Evolutionary conservation across 2,329 filamentous ascomycete genomes (phyloP).

Genomic region (Hypoxylon sp.): DNA sequence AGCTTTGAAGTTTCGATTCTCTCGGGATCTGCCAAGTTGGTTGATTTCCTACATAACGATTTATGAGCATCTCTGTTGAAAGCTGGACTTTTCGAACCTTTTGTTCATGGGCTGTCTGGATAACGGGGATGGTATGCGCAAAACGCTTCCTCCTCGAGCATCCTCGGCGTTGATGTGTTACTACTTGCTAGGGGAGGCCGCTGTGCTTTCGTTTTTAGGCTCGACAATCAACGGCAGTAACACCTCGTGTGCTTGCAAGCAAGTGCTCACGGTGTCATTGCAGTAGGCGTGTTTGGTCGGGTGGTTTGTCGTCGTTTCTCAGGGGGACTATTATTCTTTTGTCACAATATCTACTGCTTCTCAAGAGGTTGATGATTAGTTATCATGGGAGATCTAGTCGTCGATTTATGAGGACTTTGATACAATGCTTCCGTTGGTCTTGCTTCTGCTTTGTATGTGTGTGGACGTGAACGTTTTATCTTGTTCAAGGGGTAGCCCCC

Average conservation of each 20-base stretch:
- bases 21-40: not conserved
- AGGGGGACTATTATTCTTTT: not conserved
- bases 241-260: not conserved
- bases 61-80: slow-evolving; percentile 7
- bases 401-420: not conserved
- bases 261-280: slow-evolving; percentile 1
- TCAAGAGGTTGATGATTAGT: not conserved
- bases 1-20: not conserved
- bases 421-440: not conserved
- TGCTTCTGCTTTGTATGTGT: not conserved
- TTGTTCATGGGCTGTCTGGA: not conserved
- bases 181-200: not conserved
- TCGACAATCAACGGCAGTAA: slow-evolving; percentile 6
- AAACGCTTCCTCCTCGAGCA: slow-evolving; percentile 1
- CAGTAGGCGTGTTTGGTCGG: not conserved
- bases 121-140: slow-evolving; percentile 1
- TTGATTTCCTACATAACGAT: not conserved
- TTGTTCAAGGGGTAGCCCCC: not conserved
- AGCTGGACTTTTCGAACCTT: not conserved
- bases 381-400: not conserved
- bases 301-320: not conserved
- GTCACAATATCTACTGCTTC: not conserved
- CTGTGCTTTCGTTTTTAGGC: not conserved
- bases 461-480: not conserved
- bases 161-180: slow-evolving; percentile 11